phyloP scores from a whole-genome alignment of 768 basidiomycete genomes.

The Suillus ampliporus region DNA sequence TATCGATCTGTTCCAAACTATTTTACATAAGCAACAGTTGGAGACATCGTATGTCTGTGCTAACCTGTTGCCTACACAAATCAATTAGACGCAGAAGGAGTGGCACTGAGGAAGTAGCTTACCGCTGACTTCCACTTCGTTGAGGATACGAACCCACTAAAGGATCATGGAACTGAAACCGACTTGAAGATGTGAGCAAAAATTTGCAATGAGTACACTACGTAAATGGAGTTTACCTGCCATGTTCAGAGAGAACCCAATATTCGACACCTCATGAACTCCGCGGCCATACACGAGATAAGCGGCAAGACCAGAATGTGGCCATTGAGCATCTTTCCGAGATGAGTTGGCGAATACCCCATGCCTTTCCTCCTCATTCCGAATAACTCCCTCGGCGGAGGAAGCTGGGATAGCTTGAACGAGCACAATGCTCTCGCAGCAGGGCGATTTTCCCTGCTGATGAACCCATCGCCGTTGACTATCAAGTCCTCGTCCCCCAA shows the following conservation, averaged over 20 bases:
- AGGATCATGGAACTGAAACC: conserved; percentile 16
- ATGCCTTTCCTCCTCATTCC: too few species aligned
- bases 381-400: too few species aligned
- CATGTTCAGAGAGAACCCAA: conserved; percentile 14
- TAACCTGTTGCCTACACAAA: conserved; percentile 29
- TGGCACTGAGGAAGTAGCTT: background rate
- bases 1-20: too few species aligned
- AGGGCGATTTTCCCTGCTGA: too few species aligned
- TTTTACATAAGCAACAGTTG: conserved; percentile 39
- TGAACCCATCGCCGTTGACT: too few species aligned
- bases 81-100: conserved; percentile 1
- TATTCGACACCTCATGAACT: conserved; percentile 22
- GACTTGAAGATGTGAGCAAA: conserved; percentile 6
- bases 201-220: background rate
- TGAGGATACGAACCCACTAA: conserved; percentile 29
- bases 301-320: conserved; percentile 21
- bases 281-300: conserved; percentile 42
- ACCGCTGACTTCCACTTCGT: conserved; percentile 23
- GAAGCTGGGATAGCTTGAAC: too few species aligned
- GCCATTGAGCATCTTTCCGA: too few species aligned
- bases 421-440: too few species aligned
- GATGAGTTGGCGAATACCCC: too few species aligned
- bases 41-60: conserved; percentile 55
- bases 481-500: too few species aligned
- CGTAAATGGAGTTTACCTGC: conserved; percentile 8